Evolutionary conservation across 2,329 filamentous ascomycete species (phyloP), one percentile per base, ranked within the genome.

Genomic region (Botrytis medusae): DNA sequence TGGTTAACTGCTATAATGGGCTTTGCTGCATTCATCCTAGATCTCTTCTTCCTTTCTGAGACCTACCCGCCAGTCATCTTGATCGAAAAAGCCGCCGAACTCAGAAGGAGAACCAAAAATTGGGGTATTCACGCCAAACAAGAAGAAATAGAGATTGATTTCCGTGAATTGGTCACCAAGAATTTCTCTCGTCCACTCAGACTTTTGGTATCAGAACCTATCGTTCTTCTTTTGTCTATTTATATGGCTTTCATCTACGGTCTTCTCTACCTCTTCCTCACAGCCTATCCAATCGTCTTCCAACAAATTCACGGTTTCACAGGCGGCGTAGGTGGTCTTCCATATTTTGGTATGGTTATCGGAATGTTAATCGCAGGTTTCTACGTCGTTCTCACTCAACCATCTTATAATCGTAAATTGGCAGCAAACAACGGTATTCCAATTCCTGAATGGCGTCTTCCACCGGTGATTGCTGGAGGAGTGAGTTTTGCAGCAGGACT

Each of bases 241-340:
- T 93, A 93, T 82, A 91, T 91, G 85, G 87, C 90, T 60, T 93
- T 93, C 82, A 90, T 92, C 81, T 94, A 95, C 79, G 92, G 87
- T 9, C 85, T 96, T 0, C 88, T 97, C 1, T 97, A 96, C 79
- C 90, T 95, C 40, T 96, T 96, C 84, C 86, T 97, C 70, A 95
- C 93, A 0, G 92, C 93, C 1, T 97, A 97, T 78, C 91, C 92
- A 0, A 88, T 96, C 62, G 92, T 97, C 65, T 97, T 96, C 83
- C 85, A 91, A 75, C 85, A 86, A 42, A 86, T 94, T 7, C 92
- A 97, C 81, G 86, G 88, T 76, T 91, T 95, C 84, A 88, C 84
- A 48, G 79, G 86, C 1, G 94, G 94, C 73, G 82, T 93, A 29
- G 87, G 90, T 6, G 94, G 94, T 2, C 86, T 97, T 8, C 90